These are phyloP conservation scores for Ilex asprella DNA, from an alignment of 257 asterid species.

Conservation along the genomic window DNA sequence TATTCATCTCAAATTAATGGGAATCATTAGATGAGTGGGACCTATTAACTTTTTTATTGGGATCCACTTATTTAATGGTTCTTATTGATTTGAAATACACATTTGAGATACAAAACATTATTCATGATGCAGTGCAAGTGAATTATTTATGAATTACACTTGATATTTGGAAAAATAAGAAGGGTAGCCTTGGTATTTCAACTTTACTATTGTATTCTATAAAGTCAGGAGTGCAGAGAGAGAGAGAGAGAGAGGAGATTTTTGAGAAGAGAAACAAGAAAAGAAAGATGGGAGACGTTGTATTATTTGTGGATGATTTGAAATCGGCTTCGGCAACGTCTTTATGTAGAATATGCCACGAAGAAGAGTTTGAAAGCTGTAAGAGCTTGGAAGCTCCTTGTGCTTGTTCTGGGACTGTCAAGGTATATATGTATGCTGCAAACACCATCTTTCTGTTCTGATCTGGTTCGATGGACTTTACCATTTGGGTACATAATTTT, in stretches of 20 bases:
- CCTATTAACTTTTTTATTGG: no score
- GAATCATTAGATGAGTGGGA: no score
- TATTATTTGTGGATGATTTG: slow-evolving; percentile 41
- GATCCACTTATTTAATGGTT: no score
- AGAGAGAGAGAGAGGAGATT: background rate
- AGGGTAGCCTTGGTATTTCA: slow-evolving; percentile 37
- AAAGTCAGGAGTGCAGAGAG: background rate
- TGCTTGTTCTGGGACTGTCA: slow-evolving; percentile 85
- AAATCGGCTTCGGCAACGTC: slow-evolving; percentile 10
- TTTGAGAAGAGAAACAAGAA: background rate
- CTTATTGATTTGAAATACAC: no score
- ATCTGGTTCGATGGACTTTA: no score
- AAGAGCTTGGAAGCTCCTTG: slow-evolving; percentile 65
- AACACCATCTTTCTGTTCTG: no score
- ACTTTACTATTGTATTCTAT: no score
- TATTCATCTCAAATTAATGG: no score
- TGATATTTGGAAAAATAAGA: background rate
- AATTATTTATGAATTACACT: background rate
- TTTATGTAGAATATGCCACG: slow-evolving; percentile 87
- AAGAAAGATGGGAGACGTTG: slow-evolving; percentile 42
- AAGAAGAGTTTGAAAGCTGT: slow-evolving; percentile 60
- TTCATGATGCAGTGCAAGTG: slow-evolving; percentile 6
- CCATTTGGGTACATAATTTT: no score
- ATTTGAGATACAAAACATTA: no score
- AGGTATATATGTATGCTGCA: slow-evolving; percentile 31